Conservation (phyloP, 768 basidiomycete species). For the Lactarius tabidus region DNA sequence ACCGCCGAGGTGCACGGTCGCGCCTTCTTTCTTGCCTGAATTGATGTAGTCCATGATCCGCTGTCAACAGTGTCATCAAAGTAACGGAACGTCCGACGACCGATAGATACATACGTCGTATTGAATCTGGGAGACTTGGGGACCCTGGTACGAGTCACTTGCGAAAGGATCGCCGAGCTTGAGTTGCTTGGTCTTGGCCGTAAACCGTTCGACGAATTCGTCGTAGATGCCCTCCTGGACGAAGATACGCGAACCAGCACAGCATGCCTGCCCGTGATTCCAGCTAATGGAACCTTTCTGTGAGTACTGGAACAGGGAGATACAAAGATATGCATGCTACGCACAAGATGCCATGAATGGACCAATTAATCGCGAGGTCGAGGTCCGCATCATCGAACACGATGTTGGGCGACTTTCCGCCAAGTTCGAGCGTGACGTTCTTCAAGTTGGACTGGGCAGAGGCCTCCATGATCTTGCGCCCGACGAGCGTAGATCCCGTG, state of each 20-base stretch:
- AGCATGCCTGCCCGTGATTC: constrained; percentile 77
- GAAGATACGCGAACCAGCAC: constrained; percentile 77
- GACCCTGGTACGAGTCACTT: constrained; percentile 61
- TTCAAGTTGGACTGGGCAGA: constrained; percentile 62
- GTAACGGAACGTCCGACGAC: not conserved
- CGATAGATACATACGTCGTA: constrained; percentile 49
- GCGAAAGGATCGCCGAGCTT: constrained; percentile 72
- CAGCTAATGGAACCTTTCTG: constrained; percentile 36
- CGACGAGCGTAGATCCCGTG: constrained; percentile 65
- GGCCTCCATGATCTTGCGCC: constrained; percentile 59
- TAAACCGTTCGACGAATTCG: constrained; percentile 60
- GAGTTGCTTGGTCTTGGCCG: constrained; percentile 47
- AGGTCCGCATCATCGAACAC: constrained; percentile 61
- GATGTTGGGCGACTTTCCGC: constrained; percentile 63
- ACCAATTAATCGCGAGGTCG: constrained; percentile 55
- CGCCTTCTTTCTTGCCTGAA: constrained; percentile 55
- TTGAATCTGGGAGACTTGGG: constrained; percentile 73
- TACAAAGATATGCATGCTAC: constrained; percentile 20
- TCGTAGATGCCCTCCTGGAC: constrained; percentile 81
- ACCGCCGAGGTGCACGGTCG: constrained; percentile 55
- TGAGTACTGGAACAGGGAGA: not conserved
- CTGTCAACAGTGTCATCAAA: constrained; percentile 29
- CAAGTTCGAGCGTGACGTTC: constrained; percentile 66
- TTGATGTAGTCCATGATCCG: constrained; percentile 61
- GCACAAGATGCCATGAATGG: constrained; percentile 55